phyloP scores from a whole-genome alignment of 768 basidiomycete species.

The Leucogyrophana mollusca region DNA sequence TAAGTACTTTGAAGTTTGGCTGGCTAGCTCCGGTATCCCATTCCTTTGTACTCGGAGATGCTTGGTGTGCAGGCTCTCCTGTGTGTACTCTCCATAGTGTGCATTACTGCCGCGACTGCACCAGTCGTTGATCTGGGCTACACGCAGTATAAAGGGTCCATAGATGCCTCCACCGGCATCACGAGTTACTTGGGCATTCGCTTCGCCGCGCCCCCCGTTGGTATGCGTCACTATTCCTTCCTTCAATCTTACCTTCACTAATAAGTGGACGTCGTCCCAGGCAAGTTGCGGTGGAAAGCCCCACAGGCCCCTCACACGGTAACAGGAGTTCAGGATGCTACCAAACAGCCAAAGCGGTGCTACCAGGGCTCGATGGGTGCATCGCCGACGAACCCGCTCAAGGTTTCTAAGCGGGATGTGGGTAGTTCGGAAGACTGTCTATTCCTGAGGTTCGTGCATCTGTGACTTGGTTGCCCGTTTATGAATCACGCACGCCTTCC shows the following conservation, averaged over 20 bases:
- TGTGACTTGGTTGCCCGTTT: not conserved
- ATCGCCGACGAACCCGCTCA: constrained; percentile 11
- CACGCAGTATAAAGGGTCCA: constrained; percentile 40
- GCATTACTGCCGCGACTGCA: not conserved
- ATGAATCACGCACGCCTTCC: not conserved
- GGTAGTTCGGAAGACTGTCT: constrained; percentile 24
- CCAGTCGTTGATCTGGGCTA: constrained; percentile 43
- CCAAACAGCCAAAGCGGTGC: not conserved
- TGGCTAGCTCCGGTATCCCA: too few relatives aligned
- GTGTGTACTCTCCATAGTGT: not conserved
- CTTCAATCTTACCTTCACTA: too few relatives aligned
- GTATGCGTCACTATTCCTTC: not conserved
- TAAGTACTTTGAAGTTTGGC: too few relatives aligned
- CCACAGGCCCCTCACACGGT: constrained; percentile 19
- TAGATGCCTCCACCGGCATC: constrained; percentile 32
- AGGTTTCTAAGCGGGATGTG: not conserved
- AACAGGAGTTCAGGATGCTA: constrained; percentile 3
- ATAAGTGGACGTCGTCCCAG: too few relatives aligned
- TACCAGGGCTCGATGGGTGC: constrained; percentile 6
- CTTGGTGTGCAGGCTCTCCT: not conserved
- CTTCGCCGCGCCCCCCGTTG: constrained; percentile 6
- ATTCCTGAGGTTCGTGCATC: constrained; percentile 20
- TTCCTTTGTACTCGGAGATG: too few relatives aligned
- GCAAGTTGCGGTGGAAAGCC: constrained; percentile 32
- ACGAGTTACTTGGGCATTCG: constrained; percentile 33